A percentile compares a stretch with the other conserved stretches of the same genome.
These are phyloP conservation scores for sunflower (Helianthus annuus) DNA, from an alignment of 129 eudicot genomes.

Conservation along the genomic window HanXRQr2.0-SUNRISE NC_035437.2:14616262-14616761, in stretches of 20 bases:
- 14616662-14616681: constrained; percentile 89
- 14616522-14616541: constrained; percentile 38
- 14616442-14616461: constrained; percentile 13
- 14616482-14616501: constrained; percentile 44
- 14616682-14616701: constrained; percentile 91
- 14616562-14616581: constrained; percentile 53
- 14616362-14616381: constrained; percentile 65
- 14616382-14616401: constrained; percentile 26
- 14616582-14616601: constrained; percentile 53
- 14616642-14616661: constrained; percentile 71
- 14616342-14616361: constrained; percentile 38
- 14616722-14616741: constrained; percentile 55
- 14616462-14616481: constrained; percentile 30
- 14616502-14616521: constrained; percentile 21
- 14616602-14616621: constrained; percentile 44
- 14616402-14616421: constrained; percentile 18
- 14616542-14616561: constrained; percentile 39
- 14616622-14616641: constrained; percentile 52
- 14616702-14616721: constrained; percentile 51
- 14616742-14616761: constrained; percentile 55
- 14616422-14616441: constrained; percentile 13
- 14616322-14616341: constrained; percentile 16
- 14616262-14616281: not conserved
- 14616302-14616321: constrained; percentile 41
- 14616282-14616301: constrained; percentile 53